Evolutionary conservation across 768 basidiomycete genomes (phyloP), one percentile per base, ranked within the genome.

Genomic region (Dendrothele bispora): DNA sequence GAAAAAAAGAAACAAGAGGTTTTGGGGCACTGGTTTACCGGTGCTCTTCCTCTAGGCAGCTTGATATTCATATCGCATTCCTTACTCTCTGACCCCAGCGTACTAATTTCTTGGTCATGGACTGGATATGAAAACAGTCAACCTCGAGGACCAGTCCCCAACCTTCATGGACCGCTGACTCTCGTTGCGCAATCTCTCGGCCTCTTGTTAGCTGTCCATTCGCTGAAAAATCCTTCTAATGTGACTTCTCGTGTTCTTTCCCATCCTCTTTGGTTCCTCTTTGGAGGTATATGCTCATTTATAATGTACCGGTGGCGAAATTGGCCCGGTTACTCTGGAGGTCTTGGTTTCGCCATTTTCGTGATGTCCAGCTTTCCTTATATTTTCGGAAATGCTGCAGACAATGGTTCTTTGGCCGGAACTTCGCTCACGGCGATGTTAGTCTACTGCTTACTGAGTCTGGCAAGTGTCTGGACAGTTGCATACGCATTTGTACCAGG

Each of bases 401-500:
- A 61, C 3, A 61, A 62, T 6, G 67, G 66, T 2, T 65, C 70
- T 24, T 71, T 74, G 1, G 77, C 71, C 11, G 73, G 68, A 55
- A 79, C 78, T 4, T 79, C 77, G 53, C 80, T 78, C 37, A 65
- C 67, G 2, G 82, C 82, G 14, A 78, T 86, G 69, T 61, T 82
- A 18, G 67, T 84, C 2, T 84, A 83, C 44, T 74, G 79, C 44
- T 36, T 91, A 27, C 69, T 90, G 38, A 76, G 79, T 42, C 73
- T 93, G 20, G 77, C 83, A 24, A 84, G 82, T 47, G 80, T 88
- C 14, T 88, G 90, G 70, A 92, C 91, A 0, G 89, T 89, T 45
- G 91, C 91, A 1, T 93, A 95, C 66, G 91, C 91, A 2, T 95
- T 93, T 55, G 89, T 95, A 11, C 91, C 91, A 3, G 87, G 87